Percentiles rank a stretch among this genome's conserved stretches.
Evolutionary conservation across 768 basidiomycete genomes (phyloP).

Genomic region (Exsudoporus frostii): DNA sequence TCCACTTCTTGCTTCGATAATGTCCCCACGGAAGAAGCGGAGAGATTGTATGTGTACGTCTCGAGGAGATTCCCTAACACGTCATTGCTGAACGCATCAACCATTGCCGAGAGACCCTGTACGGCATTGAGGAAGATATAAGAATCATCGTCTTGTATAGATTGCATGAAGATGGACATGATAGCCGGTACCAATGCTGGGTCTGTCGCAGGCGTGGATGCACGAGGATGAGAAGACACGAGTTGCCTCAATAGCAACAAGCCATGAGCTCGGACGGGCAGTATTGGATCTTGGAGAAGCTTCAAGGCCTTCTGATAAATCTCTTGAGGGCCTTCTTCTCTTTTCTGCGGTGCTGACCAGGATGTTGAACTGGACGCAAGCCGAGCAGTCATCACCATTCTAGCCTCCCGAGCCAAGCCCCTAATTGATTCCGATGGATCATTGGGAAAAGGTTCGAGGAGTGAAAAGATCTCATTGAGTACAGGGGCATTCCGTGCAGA

Average conservation of each 20-base stretch:
- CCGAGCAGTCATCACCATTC: conserved; percentile 81
- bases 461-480: conserved; percentile 65
- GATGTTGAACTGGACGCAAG: conserved; percentile 55
- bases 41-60: conserved; percentile 59
- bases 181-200: conserved; percentile 76
- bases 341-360: conserved; percentile 15
- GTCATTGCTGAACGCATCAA: conserved; percentile 62
- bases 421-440: conserved; percentile 49
- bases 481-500: conserved; percentile 59
- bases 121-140: conserved; percentile 93
- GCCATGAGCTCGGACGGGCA: conserved; percentile 94
- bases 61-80: conserved; percentile 65
- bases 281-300: conserved; percentile 84
- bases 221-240: conserved; percentile 40
- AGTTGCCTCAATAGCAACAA: conserved; percentile 78
- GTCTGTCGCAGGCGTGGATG: conserved; percentile 35
- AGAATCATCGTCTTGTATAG: conserved; percentile 89
- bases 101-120: conserved; percentile 86
- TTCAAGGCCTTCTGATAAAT: conserved; percentile 85
- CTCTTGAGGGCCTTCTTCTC: conserved; percentile 44
- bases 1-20: conserved; percentile 68
- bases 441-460: conserved; percentile 56
- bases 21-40: conserved; percentile 32
- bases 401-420: conserved; percentile 69
- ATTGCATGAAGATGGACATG: conserved; percentile 80